A percentile compares a stretch with the other conserved stretches of the same genome.
phyloP scores from a whole-genome alignment of 78 protist genomes.

The Polysphondylium violaceum region DNA sequence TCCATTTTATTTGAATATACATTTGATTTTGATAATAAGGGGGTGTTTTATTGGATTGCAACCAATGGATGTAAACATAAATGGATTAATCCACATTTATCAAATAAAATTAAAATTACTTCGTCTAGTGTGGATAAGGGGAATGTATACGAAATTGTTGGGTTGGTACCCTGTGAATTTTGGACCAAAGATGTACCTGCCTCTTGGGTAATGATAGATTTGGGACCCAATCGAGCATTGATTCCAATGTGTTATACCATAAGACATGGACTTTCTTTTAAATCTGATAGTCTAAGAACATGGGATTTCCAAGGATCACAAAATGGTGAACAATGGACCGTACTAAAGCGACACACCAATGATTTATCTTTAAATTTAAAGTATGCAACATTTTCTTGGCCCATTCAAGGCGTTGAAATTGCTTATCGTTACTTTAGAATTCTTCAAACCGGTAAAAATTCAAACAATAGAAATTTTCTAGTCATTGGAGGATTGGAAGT shows the following conservation, averaged over 20 bases:
- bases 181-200: conserved; percentile 92
- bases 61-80: conserved; percentile 50
- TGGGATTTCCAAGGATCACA: conserved; percentile 91
- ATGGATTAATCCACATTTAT: conserved; percentile 48
- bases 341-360: conserved; percentile 78
- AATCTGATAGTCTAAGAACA: conserved; percentile 84
- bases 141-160: conserved; percentile 33
- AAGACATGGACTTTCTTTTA: conserved; percentile 87
- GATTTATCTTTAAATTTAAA: conserved; percentile 81
- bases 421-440: conserved; percentile 85
- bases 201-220: conserved; percentile 87
- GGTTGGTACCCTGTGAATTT: conserved; percentile 66
- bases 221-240: conserved; percentile 80
- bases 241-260: conserved; percentile 81
- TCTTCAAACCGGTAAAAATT: conserved; percentile 85
- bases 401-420: conserved; percentile 33
- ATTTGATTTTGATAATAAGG: conserved; percentile 78
- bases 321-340: conserved; percentile 86
- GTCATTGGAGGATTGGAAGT: conserved; percentile 86
- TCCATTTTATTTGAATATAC: conserved; percentile 72
- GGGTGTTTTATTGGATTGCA: conserved; percentile 72
- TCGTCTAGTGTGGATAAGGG: conserved; percentile 65
- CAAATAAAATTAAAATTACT: conserved; percentile 30
- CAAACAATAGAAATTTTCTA: conserved; percentile 85
- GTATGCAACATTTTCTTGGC: conserved; percentile 87